Evolutionary conservation across 148 eudicot genomes (phyloP), one percentile per base, ranked within the genome.

Genomic region (Amaranthus palmeri): DNA sequence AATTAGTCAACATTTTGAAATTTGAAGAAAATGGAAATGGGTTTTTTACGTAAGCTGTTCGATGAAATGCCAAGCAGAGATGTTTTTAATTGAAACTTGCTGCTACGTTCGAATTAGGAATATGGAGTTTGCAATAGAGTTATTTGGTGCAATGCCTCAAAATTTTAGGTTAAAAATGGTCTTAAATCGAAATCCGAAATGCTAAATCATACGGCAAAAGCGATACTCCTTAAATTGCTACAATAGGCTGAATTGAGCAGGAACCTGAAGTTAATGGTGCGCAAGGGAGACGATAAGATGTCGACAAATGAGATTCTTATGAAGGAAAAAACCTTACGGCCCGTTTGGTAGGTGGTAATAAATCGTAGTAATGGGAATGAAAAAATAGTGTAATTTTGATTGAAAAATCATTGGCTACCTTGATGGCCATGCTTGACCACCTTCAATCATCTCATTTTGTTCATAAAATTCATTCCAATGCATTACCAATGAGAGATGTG

Each of bases 61-160:
- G 88, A 83, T 12, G 88, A 84, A 86, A 87, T 90, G 90, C 48
- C 75, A 72, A 52, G 15, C 3, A 86, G 84, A 67, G 96, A 90
- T 82, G 71, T 80, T 63, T 86, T 87, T 15, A 86, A 90, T 65
- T 90, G 92, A 92, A 90, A 91, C 4, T 81, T 87, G 6, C 1
- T 84, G 87, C 45, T 84, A 56, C 81, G 82, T 74, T 59, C 36
- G 74, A 56, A 77, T 54, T 72, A 85, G 85, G 46, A 63, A 86
- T 48, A 48, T 7, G 40, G 25, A 11, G 54, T 43, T 15, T 3
- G 69, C 73, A 0, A 61, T 75, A 54, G 61, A 67, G 18, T 61
- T 80, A 55, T 80, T 80, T 47, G 14, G 62, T n/a, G 76, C 41
- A 53, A 76, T 80, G 82, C 72, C 69, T 48, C 54, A 10, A 4